Conservation (phyloP, 139 green algal species). For the Ettlia oleoabundans region DNA sequence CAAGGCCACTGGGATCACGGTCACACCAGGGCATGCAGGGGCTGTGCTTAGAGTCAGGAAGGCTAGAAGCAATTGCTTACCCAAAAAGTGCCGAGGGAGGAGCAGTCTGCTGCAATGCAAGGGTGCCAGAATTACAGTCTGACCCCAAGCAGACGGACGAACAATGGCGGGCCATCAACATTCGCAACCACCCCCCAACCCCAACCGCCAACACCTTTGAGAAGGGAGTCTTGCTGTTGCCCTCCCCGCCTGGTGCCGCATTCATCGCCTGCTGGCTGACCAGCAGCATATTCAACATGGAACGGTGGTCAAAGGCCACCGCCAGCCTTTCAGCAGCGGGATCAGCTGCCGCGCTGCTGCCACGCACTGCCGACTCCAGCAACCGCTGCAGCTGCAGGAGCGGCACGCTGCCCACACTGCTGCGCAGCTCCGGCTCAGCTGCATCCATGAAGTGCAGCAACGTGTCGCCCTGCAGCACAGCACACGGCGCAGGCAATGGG, state of each 20-base stretch:
- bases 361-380: conserved; percentile 76
- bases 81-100: neutral
- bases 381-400: conserved; percentile 85
- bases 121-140: too few species aligned
- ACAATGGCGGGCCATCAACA: too few species aligned
- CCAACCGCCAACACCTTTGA: conserved; percentile 6
- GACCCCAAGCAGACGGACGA: too few species aligned
- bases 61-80: too few species aligned
- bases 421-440: conserved; percentile 76
- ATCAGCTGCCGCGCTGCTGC: conserved; percentile 58
- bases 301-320: conserved; percentile 69
- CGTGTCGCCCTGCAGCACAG: conserved; percentile 77
- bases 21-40: too few species aligned
- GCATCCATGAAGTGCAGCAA: conserved; percentile 84
- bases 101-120: neutral
- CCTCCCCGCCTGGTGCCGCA: neutral
- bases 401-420: conserved; percentile 57
- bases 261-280: conserved; percentile 18
- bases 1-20: too few species aligned
- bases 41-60: neutral
- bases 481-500: too few species aligned
- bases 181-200: neutral
- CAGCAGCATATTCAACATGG: conserved; percentile 66
- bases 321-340: conserved; percentile 68
- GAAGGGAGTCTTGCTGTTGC: conserved; percentile 13